Base-by-base conservation (phyloP, 2,329 filamentous ascomycete genomes). In the Pseudocercospora vitis region DNA sequence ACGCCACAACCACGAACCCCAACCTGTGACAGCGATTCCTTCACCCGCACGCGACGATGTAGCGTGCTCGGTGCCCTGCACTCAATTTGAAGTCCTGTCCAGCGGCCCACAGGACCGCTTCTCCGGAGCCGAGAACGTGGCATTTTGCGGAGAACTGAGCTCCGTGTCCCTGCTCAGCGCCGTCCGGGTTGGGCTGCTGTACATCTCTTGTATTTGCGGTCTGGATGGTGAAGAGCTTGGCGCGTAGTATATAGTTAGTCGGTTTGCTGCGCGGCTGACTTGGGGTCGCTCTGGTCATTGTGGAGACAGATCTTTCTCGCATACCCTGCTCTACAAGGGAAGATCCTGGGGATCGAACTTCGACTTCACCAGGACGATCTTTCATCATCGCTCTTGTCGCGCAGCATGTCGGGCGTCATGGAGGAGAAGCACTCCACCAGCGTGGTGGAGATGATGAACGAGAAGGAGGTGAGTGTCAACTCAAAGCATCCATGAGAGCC, bases 381-480 rank as follows among this genome's bases (percentile, higher is more conserved):
- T n/a, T n/a, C n/a, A n/a, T n/a, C n/a, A n/a, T n/a, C n/a, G n/a
- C n/a, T n/a, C n/a, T n/a, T n/a, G n/a, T 26, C 29, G 51, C 11
- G 29, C 33, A 49, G 23, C 14, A 53, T 53, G 51, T 44, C 51
- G 35, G 45, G 26, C 26, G 28, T 26, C 21, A 33, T 53, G 19
- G 45, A 53, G 16, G 51, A 46, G 42, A 46, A 53, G 51, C 44
- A 53, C 37, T 28, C 51, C 35, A 53, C 37, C 19, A 53, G 51
- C 23, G 29, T 53, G 4, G 39, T 53, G 18, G 51, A 53, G 46
- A 49, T 45, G 9, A 49, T 53, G 51, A 53, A 49, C 12, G 51
- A 53, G 29, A 53, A 53, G 45, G 51, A 53, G 51, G 51, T 53
- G 16, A 53, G 51, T 12, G n/a, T n/a, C n/a, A n/a, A n/a, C n/a